phyloP scores from a whole-genome alignment of 2,329 filamentous ascomycete genomes.

The Claviceps africana region DNA sequence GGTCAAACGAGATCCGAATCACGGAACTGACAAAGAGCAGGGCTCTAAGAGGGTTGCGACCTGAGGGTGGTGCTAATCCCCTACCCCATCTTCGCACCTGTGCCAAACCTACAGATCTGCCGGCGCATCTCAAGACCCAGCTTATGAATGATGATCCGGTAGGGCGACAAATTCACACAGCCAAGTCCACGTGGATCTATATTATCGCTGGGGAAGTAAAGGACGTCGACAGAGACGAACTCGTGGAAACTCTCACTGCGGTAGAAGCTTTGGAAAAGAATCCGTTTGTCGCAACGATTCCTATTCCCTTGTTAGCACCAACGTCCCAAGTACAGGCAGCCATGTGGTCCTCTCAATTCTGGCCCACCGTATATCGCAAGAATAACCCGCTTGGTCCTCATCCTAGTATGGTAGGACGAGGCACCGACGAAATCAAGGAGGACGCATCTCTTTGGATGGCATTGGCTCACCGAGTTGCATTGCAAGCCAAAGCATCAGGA shows the following conservation, averaged over 20 bases:
- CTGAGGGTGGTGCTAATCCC: constrained; percentile 48
- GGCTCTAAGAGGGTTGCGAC: constrained; percentile 40
- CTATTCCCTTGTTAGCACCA: constrained; percentile 59
- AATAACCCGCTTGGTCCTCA: constrained; percentile 79
- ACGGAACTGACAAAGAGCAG: constrained; percentile 21
- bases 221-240: constrained; percentile 37
- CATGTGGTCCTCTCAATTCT: constrained; percentile 62
- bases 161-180: constrained; percentile 42
- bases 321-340: constrained; percentile 63
- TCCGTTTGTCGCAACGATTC: constrained; percentile 46
- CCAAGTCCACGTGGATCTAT: constrained; percentile 47
- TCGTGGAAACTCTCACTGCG: constrained; percentile 31
- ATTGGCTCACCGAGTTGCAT: constrained; percentile 50
- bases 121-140: constrained; percentile 47
- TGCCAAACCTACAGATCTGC: constrained; percentile 56
- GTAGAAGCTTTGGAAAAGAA: constrained; percentile 38
- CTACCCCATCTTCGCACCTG: constrained; percentile 62
- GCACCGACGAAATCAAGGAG: constrained; percentile 52
- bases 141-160: constrained; percentile 44
- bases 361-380: constrained; percentile 76
- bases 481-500: constrained; percentile 40
- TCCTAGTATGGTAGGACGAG: constrained; percentile 56
- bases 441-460: constrained; percentile 54
- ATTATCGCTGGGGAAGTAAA: constrained; percentile 40
- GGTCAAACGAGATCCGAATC: not conserved